Base-by-base conservation (phyloP, 257 asterid species). In the Nicotiana sylvestris region DNA sequence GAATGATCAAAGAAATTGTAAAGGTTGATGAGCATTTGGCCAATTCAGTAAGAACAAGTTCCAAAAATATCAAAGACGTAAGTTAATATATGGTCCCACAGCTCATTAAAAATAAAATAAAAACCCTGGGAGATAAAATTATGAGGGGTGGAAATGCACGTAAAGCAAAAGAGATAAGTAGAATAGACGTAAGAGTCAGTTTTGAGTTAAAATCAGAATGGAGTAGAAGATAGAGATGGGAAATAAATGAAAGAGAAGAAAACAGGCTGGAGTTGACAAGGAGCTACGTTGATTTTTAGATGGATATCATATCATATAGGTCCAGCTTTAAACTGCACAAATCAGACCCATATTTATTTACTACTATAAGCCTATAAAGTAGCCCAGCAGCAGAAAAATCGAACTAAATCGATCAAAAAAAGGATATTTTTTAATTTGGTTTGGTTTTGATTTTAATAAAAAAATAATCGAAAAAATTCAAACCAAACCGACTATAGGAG, bases 251-350 rank as follows among this genome's bases (percentile, higher is more conserved):
- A 68, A 80, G 18, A 62, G 82, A 39, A 37, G 37, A 49, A 43
- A 80, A 62, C 64, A 80, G 82, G 76, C 64, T 64, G 82, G 57
- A 74, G 46, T 66, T 64, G 64, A 76, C 46, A 76, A 76, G 80
- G 39, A 51, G 80, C 21, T 21, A 21, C 21, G 62, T 51, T 76
- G 64, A 76, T 51, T 51, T 43, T 76, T 74, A 49, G 64, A 49
- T 43, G 3, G 80, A 51, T 51, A 72, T 35, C 64, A 51, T 51
- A 72, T 35, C 64, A 27, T 74, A 27, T 74, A 49, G 80, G 80
- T 74, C 80, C 80, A 49, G 62, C 80, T 74, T 74, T 74, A 49
- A 43, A 74, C 64, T 76, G 27, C 80, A 51, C 62, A 72, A 70
- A 25, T 49, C 62, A 49, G 80, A 74, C 53, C 4, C 43, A 25